Conservation (phyloP, 352 stramenopile species). For the Phytophthora foliorum region DNA sequence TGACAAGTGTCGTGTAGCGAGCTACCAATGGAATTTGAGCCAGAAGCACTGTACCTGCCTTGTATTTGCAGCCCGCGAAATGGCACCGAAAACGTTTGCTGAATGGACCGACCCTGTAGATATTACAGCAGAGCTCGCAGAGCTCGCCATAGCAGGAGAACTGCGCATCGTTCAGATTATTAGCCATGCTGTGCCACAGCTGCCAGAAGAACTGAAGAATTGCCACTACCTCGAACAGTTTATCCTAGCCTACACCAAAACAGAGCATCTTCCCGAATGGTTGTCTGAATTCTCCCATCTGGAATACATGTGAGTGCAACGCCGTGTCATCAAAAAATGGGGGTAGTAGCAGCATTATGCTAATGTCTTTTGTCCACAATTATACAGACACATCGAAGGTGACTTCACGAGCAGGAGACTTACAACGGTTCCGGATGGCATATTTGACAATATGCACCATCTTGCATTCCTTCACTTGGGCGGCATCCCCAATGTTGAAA, state of each 20-base stretch:
- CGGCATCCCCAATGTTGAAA: slow-evolving; percentile 29
- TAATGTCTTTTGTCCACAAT: not conserved
- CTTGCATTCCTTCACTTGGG: slow-evolving; percentile 50
- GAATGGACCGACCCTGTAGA: slow-evolving; percentile 49
- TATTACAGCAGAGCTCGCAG: slow-evolving; percentile 27
- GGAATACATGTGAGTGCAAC: slow-evolving; percentile 40
- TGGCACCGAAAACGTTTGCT: slow-evolving; percentile 27
- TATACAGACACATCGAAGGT: slow-evolving; percentile 32
- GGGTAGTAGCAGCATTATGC: too few relatives aligned
- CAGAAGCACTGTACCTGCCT: slow-evolving; percentile 29
- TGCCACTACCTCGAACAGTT: slow-evolving; percentile 41
- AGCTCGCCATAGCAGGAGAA: slow-evolving; percentile 36
- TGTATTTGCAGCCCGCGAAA: slow-evolving; percentile 42
- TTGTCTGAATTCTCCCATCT: slow-evolving; percentile 31
- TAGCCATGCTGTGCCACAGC: slow-evolving; percentile 37
- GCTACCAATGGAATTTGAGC: slow-evolving; percentile 45
- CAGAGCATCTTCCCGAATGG: slow-evolving; percentile 28
- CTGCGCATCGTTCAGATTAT: slow-evolving; percentile 51
- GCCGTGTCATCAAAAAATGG: not conserved
- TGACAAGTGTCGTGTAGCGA: slow-evolving; percentile 36
- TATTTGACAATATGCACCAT: slow-evolving; percentile 41
- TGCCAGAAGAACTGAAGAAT: slow-evolving; percentile 36
- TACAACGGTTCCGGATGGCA: slow-evolving; percentile 16
- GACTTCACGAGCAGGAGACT: slow-evolving; percentile 37
- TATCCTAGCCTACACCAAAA: slow-evolving; percentile 45